Conservation (phyloP, 2,329 filamentous ascomycete species). For the Stromatinia cepivora region DNA sequence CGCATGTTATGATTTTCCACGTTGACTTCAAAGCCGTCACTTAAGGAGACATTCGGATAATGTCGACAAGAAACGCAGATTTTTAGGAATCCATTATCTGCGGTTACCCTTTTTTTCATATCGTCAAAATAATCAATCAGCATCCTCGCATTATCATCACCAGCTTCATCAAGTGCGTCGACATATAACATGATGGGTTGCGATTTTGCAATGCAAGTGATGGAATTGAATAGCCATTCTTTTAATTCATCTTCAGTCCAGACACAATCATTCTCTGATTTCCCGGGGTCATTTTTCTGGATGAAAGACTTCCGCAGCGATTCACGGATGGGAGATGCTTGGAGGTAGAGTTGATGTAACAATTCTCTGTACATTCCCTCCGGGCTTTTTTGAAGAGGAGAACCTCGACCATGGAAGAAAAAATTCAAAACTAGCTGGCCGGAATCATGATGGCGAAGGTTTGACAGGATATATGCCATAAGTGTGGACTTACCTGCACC, state of each 20-base stretch:
- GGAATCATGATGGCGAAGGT: neutral
- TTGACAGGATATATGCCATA: conserved; percentile 41
- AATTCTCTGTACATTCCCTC: conserved; percentile 44
- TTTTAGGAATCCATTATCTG: neutral
- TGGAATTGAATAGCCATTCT: conserved; percentile 4
- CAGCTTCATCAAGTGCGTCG: conserved; percentile 28
- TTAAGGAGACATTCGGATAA: conserved; percentile 27
- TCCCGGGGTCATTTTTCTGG: neutral
- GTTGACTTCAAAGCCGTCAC: conserved; percentile 35
- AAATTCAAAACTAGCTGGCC: conserved; percentile 31
- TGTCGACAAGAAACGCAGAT: conserved; percentile 35
- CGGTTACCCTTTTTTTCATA: neutral
- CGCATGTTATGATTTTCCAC: conserved; percentile 38
- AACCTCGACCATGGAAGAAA: conserved; percentile 44
- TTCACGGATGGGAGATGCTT: neutral
- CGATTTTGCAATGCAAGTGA: conserved; percentile 12
- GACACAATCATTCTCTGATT: conserved; percentile 13
- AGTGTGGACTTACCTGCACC: conserved; percentile 47
- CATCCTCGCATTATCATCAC: conserved; percentile 14
- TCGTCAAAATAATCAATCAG: conserved; percentile 21
- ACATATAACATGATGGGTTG: conserved; percentile 21
- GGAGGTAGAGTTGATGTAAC: conserved; percentile 36
- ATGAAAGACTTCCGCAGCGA: neutral
- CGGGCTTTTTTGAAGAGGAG: conserved; percentile 39
- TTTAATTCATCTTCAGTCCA: conserved; percentile 23